Percentiles rank a stretch among this genome's conserved stretches.
These are phyloP conservation scores for Sapria himalayana DNA, from an alignment of 345 rosid genomes.

Conservation along the genomic window DNA sequence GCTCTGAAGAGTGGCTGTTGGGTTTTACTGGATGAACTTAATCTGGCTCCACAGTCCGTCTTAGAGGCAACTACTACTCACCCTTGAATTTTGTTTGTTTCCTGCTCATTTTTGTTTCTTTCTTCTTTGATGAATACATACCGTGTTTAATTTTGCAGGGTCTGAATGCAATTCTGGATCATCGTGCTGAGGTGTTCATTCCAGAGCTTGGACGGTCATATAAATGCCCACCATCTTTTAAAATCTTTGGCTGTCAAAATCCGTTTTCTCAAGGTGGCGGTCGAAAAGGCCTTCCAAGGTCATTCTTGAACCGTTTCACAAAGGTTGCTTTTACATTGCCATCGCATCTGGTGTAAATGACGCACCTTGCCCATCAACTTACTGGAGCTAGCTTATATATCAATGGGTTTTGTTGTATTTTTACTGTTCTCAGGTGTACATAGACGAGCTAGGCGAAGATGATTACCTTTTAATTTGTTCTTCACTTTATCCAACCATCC, in stretches of 20 bases:
- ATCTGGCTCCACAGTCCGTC: conserved; percentile 97
- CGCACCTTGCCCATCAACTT: too few species aligned
- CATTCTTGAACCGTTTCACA: conserved; percentile 81
- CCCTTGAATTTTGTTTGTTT: neutral
- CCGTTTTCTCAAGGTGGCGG: conserved; percentile 98
- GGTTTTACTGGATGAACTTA: conserved; percentile 93
- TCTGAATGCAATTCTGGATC: conserved; percentile 88
- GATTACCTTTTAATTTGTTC: conserved; percentile 65
- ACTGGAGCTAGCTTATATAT: too few species aligned
- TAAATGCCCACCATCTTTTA: conserved; percentile 62
- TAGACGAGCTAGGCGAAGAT: conserved; percentile 71
- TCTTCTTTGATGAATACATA: neutral
- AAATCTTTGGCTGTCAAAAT: conserved; percentile 93
- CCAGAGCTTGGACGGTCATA: conserved; percentile 75
- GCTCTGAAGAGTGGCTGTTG: conserved; percentile 92
- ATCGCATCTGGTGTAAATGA: too few species aligned
- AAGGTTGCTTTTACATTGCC: too few species aligned
- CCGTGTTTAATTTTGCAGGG: conserved; percentile 26
- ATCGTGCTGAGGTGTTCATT: conserved; percentile 83
- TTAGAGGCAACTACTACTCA: conserved; percentile 33
- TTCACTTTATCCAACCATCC: conserved; percentile 57
- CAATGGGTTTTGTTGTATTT: neutral
- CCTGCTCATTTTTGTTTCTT: neutral
- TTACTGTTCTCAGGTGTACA: conserved; percentile 48
- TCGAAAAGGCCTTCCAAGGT: conserved; percentile 87